Base-by-base conservation (phyloP, 257 asterid species). In the Salvia hispanica region DNA sequence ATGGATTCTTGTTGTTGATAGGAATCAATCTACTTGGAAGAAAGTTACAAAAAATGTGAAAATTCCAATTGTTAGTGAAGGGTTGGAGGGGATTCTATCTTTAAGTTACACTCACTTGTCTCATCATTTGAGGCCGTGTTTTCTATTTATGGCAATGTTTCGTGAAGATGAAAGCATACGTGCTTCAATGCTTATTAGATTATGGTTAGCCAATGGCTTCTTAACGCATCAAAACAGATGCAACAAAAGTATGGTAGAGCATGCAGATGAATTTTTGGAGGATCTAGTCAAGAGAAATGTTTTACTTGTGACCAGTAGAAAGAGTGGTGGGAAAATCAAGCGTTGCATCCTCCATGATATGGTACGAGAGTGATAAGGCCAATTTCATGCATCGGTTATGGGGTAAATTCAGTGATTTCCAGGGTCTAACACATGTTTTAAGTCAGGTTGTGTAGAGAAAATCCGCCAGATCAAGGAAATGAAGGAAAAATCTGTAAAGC, bases 91-190 rank as follows among this genome's bases (percentile, higher is more conserved):
- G 54, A 54, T 67, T 37, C 31, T 67, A 21, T 67, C 72, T 7
- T 53, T 54, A 55, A 67, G 72, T 21, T 67, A 53, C 54, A 21
- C 18, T 3, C 31, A 18, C 14, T n/a, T 67, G 55, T 63, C 72
- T 67, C 72, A 67, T 67, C 63, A 54, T 40, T 40, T 67, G 25
- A 67, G 64, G 62, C 45, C 64, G 2, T 67, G 72, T 42, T 67
- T 67, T 13, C 63, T 53, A 2, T 52, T 10, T 21, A 13, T 67
- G 3, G 55, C 12, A 7, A 54, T n/a, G 31, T 67, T 53, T 25
- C 72, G 44, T 0, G 63, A 42, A 67, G 72, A 40, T n/a, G 40
- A 40, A 5, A 43, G n/a, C 10, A 67, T 67, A 25, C 42, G 14
- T 47, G 53, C 53, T 47, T 47, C 53, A 47, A 47, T 4, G 31